A percentile compares a stretch with the other conserved stretches of the same genome.
Conservation (phyloP, 805 yeast species). For the Starmerella asiatica region DNA sequence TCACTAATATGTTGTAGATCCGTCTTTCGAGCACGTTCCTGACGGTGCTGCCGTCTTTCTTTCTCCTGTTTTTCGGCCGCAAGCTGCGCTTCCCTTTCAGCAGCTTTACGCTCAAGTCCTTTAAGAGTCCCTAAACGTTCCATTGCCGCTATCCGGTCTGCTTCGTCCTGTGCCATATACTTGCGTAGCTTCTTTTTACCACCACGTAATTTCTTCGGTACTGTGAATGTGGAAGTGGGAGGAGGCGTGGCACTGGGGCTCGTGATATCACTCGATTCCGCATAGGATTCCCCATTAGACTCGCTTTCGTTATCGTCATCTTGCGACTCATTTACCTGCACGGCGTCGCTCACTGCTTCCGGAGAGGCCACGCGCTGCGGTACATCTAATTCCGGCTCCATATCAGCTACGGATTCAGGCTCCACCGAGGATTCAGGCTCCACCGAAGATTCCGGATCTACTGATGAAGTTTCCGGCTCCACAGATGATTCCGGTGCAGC, state of each 20-base stretch:
- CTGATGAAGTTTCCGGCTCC: neutral
- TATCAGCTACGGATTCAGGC: constrained; percentile 17
- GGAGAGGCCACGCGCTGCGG: too few species aligned
- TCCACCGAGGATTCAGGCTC: constrained; percentile 7
- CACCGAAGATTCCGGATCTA: constrained; percentile 2
- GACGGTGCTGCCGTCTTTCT: constrained; percentile 28
- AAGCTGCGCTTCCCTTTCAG: constrained; percentile 28
- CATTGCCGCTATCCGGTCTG: constrained; percentile 62
- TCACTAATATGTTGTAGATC: constrained; percentile 33
- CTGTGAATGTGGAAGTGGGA: neutral
- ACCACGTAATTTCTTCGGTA: constrained; percentile 45
- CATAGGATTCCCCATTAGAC: too few species aligned
- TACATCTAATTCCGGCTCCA: constrained; percentile 3
- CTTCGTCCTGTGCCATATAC: constrained; percentile 86
- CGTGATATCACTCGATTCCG: too few species aligned
- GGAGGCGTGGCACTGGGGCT: neutral
- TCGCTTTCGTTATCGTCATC: too few species aligned
- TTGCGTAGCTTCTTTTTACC: constrained; percentile 69
- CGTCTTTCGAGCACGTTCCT: constrained; percentile 34
- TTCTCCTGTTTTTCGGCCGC: constrained; percentile 29
- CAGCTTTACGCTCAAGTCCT: constrained; percentile 31
- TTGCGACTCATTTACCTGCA: too few species aligned
- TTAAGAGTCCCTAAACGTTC: constrained; percentile 74
- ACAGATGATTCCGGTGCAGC: neutral
- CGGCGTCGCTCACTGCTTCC: too few species aligned